Conservation (phyloP, 106 monocot genomes). For the Dioscorea alata region DNA sequence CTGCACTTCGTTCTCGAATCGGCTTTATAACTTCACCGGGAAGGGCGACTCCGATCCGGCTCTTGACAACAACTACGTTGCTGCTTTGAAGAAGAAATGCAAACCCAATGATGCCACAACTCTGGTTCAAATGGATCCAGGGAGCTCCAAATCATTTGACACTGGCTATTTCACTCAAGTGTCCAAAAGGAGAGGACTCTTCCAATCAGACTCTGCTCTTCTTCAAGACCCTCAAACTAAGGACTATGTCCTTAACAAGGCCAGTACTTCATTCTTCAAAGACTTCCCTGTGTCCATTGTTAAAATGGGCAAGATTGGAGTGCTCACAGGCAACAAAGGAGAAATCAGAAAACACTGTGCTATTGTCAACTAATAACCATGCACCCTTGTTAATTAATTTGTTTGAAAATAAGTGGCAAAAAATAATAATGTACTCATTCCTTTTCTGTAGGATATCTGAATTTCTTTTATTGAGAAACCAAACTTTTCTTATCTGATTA, state of each 20-base stretch:
- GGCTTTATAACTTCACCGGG: slow-evolving; percentile 10
- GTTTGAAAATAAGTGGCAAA: too few species aligned
- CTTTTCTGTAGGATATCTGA: too few species aligned
- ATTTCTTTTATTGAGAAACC: too few species aligned
- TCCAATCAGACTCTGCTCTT: slow-evolving; percentile 41
- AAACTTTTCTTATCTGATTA: background rate
- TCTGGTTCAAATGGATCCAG: slow-evolving; percentile 56
- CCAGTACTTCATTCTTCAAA: slow-evolving; percentile 22
- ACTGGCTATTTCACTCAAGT: slow-evolving; percentile 45
- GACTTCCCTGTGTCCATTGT: slow-evolving; percentile 29
- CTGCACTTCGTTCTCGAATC: slow-evolving; percentile 3
- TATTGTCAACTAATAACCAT: slow-evolving; percentile 7
- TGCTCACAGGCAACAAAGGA: slow-evolving; percentile 23
- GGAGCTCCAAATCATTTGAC: slow-evolving; percentile 58
- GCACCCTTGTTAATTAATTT: too few species aligned
- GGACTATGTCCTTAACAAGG: slow-evolving; percentile 21
- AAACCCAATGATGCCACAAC: slow-evolving; percentile 13
- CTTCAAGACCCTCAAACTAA: slow-evolving; percentile 20
- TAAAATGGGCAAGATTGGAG: slow-evolving; percentile 30
- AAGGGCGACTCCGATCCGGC: slow-evolving; percentile 7
- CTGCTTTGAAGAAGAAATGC: slow-evolving; percentile 6
- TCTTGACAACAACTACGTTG: slow-evolving; percentile 9
- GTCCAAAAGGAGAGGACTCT: slow-evolving; percentile 30
- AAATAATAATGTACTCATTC: too few species aligned
- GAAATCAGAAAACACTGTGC: slow-evolving; percentile 29